These are phyloP conservation scores for Colletotrichum destructivum DNA, from an alignment of 2,329 filamentous ascomycete genomes.

Conservation along the genomic window DNA sequence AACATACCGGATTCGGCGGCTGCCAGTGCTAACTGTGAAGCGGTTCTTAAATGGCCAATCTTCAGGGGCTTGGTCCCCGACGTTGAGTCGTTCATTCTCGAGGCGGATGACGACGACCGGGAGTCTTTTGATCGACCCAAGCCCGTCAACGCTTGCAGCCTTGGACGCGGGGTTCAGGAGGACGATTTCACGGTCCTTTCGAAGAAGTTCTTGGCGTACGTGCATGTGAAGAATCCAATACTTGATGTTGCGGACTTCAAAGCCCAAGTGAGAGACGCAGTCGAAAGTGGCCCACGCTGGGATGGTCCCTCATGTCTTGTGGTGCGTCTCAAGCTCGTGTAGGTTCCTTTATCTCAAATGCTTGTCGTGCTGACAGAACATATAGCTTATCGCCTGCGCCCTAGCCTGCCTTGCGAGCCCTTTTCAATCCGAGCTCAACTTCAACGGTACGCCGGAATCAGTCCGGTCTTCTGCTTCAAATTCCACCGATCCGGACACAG, in stretches of 20 bases:
- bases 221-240: slow-evolving; percentile 53
- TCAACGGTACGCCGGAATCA: slow-evolving; percentile 27
- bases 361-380: not conserved
- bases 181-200: slow-evolving; percentile 48
- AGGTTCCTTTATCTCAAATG: not conserved
- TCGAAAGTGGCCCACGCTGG: slow-evolving; percentile 49
- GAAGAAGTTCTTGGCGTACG: slow-evolving; percentile 49
- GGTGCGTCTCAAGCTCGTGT: slow-evolving; percentile 41
- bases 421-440: slow-evolving; percentile 39
- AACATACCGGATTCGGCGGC: slow-evolving; percentile 41
- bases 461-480: slow-evolving; percentile 8
- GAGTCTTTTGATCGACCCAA: slow-evolving; percentile 26
- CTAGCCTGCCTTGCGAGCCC: slow-evolving; percentile 48
- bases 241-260: slow-evolving; percentile 46
- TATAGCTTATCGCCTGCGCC: slow-evolving; percentile 51
- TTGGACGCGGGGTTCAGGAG: slow-evolving; percentile 46
- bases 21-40: slow-evolving; percentile 44
- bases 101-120: slow-evolving; percentile 40
- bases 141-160: not conserved
- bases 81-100: slow-evolving; percentile 42
- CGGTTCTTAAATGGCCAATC: slow-evolving; percentile 50
- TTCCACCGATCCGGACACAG: slow-evolving; percentile 26
- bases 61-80: slow-evolving; percentile 46
- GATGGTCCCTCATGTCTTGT: slow-evolving; percentile 50
- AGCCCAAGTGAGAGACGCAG: slow-evolving; percentile 44